Conservation (phyloP, 805 yeast species). For the Priceomyces fermenticarens region DNA sequence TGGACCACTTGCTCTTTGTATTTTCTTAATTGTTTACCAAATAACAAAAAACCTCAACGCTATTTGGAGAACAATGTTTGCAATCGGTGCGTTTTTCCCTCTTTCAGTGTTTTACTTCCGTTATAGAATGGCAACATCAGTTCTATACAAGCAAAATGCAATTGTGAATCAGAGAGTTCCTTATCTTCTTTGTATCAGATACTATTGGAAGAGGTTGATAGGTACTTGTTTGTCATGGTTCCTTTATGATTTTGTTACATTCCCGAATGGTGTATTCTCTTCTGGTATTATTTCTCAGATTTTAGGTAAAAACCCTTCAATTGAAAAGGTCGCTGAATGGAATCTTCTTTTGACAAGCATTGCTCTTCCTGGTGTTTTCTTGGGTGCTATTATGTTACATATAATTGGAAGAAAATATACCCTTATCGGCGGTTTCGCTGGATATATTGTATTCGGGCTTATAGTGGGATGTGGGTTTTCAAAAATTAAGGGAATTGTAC, state of each 20-base stretch:
- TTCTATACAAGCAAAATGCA: conserved; percentile 60
- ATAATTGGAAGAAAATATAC: conserved; percentile 69
- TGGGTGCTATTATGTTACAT: conserved; percentile 68
- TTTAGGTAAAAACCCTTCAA: conserved; percentile 33
- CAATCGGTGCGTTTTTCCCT: conserved; percentile 67
- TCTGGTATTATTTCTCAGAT: conserved; percentile 55
- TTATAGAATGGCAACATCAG: conserved; percentile 64
- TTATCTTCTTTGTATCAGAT: conserved; percentile 57
- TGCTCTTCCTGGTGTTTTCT: conserved; percentile 68
- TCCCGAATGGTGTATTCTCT: conserved; percentile 74
- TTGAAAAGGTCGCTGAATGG: conserved; percentile 70
- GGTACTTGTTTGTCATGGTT: conserved; percentile 81
- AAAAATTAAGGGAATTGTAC: conserved; percentile 53
- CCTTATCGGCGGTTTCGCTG: conserved; percentile 66
- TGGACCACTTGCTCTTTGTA: conserved; percentile 69
- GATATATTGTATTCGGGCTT: conserved; percentile 69
- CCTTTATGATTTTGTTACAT: conserved; percentile 75
- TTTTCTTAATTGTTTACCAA: conserved; percentile 65
- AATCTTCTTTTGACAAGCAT: conserved; percentile 60
- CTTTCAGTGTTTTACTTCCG: conserved; percentile 69
- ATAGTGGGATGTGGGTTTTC: conserved; percentile 65
- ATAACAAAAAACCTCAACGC: conserved; percentile 51
- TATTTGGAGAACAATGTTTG: conserved; percentile 70
- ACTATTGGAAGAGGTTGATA: conserved; percentile 63
- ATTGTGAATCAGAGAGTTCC: conserved; percentile 49